Evolutionary conservation across 768 basidiomycete genomes (phyloP).

Genomic region (Rickenella mellea): DNA sequence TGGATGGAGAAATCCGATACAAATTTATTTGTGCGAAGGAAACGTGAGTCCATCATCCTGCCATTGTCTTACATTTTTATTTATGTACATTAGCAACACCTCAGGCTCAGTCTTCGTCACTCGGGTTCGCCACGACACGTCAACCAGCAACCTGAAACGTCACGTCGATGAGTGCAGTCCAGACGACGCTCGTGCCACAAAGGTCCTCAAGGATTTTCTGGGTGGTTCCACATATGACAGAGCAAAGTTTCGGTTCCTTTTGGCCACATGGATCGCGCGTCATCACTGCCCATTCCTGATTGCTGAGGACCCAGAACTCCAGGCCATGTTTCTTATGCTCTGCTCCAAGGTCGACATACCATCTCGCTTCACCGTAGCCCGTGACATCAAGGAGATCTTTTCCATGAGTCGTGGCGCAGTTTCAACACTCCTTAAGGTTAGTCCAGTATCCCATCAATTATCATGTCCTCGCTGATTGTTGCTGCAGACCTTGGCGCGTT

Average conservation of each 20-base stretch:
- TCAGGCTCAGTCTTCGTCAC: background rate
- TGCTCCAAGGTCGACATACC: slow-evolving; percentile 10
- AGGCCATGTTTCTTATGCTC: slow-evolving; percentile 7
- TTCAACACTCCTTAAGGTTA: background rate
- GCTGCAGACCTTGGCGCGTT: slow-evolving; percentile 2
- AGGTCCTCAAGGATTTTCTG: slow-evolving; percentile 1
- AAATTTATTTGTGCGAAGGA: background rate
- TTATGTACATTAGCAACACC: background rate
- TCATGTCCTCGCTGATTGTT: no score
- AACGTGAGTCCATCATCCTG: no score
- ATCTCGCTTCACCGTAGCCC: slow-evolving; percentile 5
- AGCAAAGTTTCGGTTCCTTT: slow-evolving; percentile 4
- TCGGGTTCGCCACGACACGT: background rate
- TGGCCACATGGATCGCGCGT: slow-evolving; percentile 9
- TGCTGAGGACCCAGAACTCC: slow-evolving; percentile 8
- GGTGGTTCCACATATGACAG: slow-evolving; percentile 5
- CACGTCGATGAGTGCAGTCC: background rate
- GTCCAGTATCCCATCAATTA: background rate
- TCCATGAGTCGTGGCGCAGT: slow-evolving; percentile 1
- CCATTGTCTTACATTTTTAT: background rate
- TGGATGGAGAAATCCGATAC: background rate
- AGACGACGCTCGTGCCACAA: background rate
- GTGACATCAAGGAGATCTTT: slow-evolving; percentile 9
- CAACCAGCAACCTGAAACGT: background rate
- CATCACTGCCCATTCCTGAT: slow-evolving; percentile 11